Conservation (phyloP, 305 asterid species). For the Plantago coronopus region DNA sequence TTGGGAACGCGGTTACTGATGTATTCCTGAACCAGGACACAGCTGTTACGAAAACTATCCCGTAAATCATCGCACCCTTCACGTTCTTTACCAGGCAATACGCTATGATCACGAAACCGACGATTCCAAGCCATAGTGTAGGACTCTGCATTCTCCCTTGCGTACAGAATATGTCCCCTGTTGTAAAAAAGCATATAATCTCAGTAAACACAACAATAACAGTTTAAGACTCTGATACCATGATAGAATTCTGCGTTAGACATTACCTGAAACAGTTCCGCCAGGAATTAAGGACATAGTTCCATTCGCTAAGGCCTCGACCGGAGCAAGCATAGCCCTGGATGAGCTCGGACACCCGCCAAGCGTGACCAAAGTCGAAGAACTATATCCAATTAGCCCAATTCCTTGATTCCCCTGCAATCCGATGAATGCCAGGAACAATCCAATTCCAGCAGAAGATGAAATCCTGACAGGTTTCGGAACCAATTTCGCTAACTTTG, state of each 20-base stretch:
- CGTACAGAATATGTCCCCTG: constrained; percentile 53
- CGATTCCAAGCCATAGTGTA: constrained; percentile 78
- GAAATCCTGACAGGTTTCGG: constrained; percentile 86
- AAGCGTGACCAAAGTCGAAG: constrained; percentile 73
- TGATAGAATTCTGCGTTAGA: too few species aligned
- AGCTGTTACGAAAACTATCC: constrained; percentile 76
- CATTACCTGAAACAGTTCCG: constrained; percentile 46
- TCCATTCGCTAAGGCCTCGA: constrained; percentile 42
- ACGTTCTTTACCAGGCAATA: constrained; percentile 69
- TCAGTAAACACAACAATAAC: too few species aligned
- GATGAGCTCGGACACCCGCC: constrained; percentile 76
- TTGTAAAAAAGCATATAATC: too few species aligned
- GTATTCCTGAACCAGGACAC: constrained; percentile 86
- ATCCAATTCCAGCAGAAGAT: constrained; percentile 83
- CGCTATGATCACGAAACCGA: constrained; percentile 73
- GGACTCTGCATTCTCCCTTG: constrained; percentile 79
- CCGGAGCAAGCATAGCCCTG: constrained; percentile 64
- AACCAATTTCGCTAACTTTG: constrained; percentile 70
- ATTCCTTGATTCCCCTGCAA: constrained; percentile 76
- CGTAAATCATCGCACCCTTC: constrained; percentile 92
- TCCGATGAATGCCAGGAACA: constrained; percentile 86
- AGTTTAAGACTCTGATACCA: too few species aligned
- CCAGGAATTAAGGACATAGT: constrained; percentile 61
- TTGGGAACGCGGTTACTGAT: constrained; percentile 60
- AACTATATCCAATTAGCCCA: constrained; percentile 66